Conservation (phyloP, 1,284 basidiomycete species). For the Agaricales sp. region DNA sequence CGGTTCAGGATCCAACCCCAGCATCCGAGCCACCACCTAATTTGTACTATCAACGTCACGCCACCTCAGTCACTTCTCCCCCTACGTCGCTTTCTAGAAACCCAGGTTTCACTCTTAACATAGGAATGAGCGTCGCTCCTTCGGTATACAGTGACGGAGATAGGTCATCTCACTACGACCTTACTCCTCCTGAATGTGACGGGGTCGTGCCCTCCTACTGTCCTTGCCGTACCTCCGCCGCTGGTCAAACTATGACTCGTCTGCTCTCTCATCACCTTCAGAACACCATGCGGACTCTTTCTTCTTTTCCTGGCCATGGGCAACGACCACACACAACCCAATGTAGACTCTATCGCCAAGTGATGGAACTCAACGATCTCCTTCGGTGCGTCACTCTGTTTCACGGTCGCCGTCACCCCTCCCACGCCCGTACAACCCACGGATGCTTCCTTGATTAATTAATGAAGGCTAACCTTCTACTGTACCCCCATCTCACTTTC, state of each 20-base stretch:
- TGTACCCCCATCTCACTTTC: slow-evolving; percentile 7
- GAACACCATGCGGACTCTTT: slow-evolving; percentile 38
- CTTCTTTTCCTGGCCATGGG: slow-evolving; percentile 36
- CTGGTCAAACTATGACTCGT: slow-evolving; percentile 42
- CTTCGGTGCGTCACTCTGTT: slow-evolving; percentile 46
- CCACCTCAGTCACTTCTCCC: neutral
- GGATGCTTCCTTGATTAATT: slow-evolving; percentile 17
- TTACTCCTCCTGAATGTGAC: slow-evolving; percentile 21
- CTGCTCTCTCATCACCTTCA: slow-evolving; percentile 60
- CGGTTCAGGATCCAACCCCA: neutral
- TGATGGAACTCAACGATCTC: slow-evolving; percentile 49
- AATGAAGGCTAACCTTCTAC: slow-evolving; percentile 5
- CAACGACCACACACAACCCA: slow-evolving; percentile 43
- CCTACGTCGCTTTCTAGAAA: neutral
- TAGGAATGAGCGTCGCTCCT: slow-evolving; percentile 8
- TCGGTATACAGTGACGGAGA: slow-evolving; percentile 33
- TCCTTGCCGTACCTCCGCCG: slow-evolving; percentile 53
- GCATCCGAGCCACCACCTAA: neutral
- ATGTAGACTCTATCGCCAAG: slow-evolving; percentile 48
- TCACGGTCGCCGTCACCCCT: slow-evolving; percentile 11
- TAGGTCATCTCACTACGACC: slow-evolving; percentile 30
- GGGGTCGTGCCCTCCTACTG: slow-evolving; percentile 35
- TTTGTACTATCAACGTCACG: neutral
- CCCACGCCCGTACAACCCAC: slow-evolving; percentile 22
- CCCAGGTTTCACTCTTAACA: neutral